Base-by-base conservation (phyloP, 2,329 filamentous ascomycete species). In the Diplocarpon rosae region DNA sequence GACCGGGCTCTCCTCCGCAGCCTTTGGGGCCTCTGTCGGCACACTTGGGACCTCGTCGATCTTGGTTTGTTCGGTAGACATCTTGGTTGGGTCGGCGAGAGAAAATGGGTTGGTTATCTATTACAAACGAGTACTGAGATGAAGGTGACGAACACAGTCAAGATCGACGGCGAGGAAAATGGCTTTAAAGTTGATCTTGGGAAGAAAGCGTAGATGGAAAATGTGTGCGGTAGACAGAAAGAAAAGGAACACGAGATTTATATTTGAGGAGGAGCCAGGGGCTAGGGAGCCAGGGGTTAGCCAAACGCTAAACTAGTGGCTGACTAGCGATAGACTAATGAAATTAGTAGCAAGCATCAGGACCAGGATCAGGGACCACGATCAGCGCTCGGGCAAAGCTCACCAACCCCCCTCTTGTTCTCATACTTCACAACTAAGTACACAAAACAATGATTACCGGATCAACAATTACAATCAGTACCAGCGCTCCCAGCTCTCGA, bases 1-100 rank as follows among this genome's bases (percentile, higher is more conserved):
- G 42, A 64, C 63, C 29, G 61, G 60, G 45, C 63, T 57, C 46
- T 63, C 59, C 47, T 63, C 63, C 37, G 61, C 58, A 46, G 59
- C 59, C 71, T 87, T 86, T 67, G 79, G 74, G 66, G 70, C 72
- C 62, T 86, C 82, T n/a, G 39, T 33, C 12, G 30, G 11, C 11
- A 32, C 11, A 32, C 4, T 24, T 24, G 43, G 43, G n/a, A 37
- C 37, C 37, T 45, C 46, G 27, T 42, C 46, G 12, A 42, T 38
- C 42, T 45, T 61, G 38, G 28, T 29, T 24, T 33, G 27, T 40
- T 39, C 37, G 20, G 43, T 20, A 42, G 36, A 50, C 41, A 40
- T 45, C 20, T 32, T 43, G 34, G 40, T 20, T 17, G 32, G 28
- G 27, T 33, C 24, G 35, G 36, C 31, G 17, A 16, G n/a, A 11